Conservation (phyloP, 768 basidiomycete species). For the Postia placenta region DNA sequence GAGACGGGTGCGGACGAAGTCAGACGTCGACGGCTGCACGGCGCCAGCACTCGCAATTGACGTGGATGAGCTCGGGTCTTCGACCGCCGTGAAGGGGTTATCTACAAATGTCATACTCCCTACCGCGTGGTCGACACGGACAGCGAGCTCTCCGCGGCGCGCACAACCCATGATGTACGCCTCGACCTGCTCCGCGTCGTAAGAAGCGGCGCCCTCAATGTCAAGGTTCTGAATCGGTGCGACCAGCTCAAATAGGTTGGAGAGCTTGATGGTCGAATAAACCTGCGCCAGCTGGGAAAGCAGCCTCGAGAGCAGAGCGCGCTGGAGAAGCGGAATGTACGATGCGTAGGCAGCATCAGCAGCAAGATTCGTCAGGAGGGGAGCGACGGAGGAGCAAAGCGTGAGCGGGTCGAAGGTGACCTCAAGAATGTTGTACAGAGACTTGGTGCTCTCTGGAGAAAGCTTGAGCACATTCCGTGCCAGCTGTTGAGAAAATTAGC, state of each 20-base stretch:
- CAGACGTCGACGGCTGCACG: slow-evolving; percentile 67
- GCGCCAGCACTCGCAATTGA: slow-evolving; percentile 31
- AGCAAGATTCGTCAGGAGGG: slow-evolving; percentile 61
- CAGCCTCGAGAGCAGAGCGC: slow-evolving; percentile 86
- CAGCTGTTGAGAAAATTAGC: slow-evolving; percentile 40
- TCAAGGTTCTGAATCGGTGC: slow-evolving; percentile 60
- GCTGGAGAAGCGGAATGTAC: slow-evolving; percentile 86
- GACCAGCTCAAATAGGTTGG: slow-evolving; percentile 71
- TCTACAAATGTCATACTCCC: slow-evolving; percentile 84
- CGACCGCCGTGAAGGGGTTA: slow-evolving; percentile 51
- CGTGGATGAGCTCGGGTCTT: slow-evolving; percentile 30
- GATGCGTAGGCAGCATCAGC: slow-evolving; percentile 54
- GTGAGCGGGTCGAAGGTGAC: slow-evolving; percentile 90
- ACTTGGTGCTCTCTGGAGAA: slow-evolving; percentile 64
- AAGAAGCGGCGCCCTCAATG: slow-evolving; percentile 38
- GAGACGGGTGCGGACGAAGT: slow-evolving; percentile 73
- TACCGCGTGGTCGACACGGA: slow-evolving; percentile 84
- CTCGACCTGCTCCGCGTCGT: slow-evolving; percentile 76
- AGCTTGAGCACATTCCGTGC: slow-evolving; percentile 79
- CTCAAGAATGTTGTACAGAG: slow-evolving; percentile 85
- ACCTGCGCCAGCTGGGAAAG: slow-evolving; percentile 90
- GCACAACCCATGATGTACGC: slow-evolving; percentile 93
- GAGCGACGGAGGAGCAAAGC: slow-evolving; percentile 72
- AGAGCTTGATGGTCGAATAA: slow-evolving; percentile 81
- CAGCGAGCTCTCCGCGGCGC: slow-evolving; percentile 76